Base-by-base conservation (phyloP, 352 stramenopile species). In the Phytophthora ohioensis region DNA sequence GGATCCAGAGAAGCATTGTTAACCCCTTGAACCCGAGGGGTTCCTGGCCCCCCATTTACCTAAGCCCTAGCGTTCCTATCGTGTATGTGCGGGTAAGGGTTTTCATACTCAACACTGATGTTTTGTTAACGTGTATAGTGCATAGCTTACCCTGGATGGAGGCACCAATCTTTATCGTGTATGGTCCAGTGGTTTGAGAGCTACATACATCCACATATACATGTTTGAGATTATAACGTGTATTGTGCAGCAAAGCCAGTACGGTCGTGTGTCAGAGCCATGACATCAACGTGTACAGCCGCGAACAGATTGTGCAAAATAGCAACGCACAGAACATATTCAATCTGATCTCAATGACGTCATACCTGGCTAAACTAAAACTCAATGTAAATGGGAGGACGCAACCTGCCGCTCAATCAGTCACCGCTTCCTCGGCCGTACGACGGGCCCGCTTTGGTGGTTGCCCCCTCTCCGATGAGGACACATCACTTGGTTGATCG, bases 81-180 rank as follows among this genome's bases (percentile, higher is more conserved):
- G 34, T 58, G 52, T 58, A 58, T 47, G n/a, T 47, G 35, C 52
- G 36, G 53, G 53, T 15, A 59, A 59, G 38, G 53, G 35, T 59
- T 59, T 9, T 36, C 10, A 48, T 59, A 59, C 35, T 21, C 35
- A 48, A 15, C 21, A n/a, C 53, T 38, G 27, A 59, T 59, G 21
- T 38, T 48, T 21, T 8, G 21, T 9, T 59, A 59, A 21, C 53
- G 1, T 49, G 53, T 59, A 59, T 49, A 48, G 17, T 36, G 53
- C n/a, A 49, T 48, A 59, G 35, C 4, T 59, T 39, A 38, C 5
- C 35, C 12, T 27, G 21, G 35, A 47, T n/a, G 15, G n/a, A 9
- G 3, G 36, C 13, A 8, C 17, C 6, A 8, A 34, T 47, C 3
- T 2, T 11, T 59, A 59, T 48, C 53, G 4, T 48, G 53, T 59